Conservation (phyloP, 2,329 filamentous ascomycete species). For the Nothopassalora personata region DNA sequence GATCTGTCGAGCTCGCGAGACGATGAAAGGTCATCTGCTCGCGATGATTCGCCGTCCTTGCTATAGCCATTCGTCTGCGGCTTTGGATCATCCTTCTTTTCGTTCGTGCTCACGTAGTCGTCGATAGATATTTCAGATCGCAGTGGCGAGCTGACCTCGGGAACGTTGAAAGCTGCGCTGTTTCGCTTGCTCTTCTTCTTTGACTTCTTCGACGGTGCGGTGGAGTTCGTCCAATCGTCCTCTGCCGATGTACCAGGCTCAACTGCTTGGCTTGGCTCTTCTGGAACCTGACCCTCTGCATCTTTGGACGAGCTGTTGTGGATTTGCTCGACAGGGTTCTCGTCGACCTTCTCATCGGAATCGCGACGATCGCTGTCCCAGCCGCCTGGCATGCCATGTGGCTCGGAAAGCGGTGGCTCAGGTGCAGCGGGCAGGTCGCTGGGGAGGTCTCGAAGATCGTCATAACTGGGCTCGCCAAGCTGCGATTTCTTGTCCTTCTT, state of each 20-base stretch:
- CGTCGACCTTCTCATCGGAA: conserved; percentile 23
- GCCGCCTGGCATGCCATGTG: conserved; percentile 25
- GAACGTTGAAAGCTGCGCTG: conserved; percentile 38
- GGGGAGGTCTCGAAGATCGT: conserved; percentile 27
- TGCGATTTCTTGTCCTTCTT: conserved; percentile 38
- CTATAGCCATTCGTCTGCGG: conserved; percentile 6
- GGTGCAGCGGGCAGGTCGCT: background rate
- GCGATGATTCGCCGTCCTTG: background rate
- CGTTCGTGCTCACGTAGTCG: conserved; percentile 36
- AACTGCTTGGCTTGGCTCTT: conserved; percentile 9
- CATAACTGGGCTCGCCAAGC: conserved; percentile 28
- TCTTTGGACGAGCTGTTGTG: conserved; percentile 15
- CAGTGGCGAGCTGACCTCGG: conserved; percentile 40
- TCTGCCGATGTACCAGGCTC: conserved; percentile 14
- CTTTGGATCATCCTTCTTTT: background rate
- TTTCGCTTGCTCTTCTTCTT: conserved; percentile 42
- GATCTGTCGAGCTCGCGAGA: background rate
- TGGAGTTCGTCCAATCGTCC: conserved; percentile 19
- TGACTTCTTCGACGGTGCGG: conserved; percentile 17
- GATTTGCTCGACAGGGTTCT: conserved; percentile 10
- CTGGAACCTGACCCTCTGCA: conserved; percentile 15
- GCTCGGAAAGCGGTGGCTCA: conserved; percentile 4
- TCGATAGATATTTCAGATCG: conserved; percentile 42
- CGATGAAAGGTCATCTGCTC: background rate
- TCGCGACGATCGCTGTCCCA: conserved; percentile 22